These are phyloP conservation scores for Hanseniaspora meyeri DNA, from an alignment of 805 yeast genomes.

Conservation along the genomic window DNA sequence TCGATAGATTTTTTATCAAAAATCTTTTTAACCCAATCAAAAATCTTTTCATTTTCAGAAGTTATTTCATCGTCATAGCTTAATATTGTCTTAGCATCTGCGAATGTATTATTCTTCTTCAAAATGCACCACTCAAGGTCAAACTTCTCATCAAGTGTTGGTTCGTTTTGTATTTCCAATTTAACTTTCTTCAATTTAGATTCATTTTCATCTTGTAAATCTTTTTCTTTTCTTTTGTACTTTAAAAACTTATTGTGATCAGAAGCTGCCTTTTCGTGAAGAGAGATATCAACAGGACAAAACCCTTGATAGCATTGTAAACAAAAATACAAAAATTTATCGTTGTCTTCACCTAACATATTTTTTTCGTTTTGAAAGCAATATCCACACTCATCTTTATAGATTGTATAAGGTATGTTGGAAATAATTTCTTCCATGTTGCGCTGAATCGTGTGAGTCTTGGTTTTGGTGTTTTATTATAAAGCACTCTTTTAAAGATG, in stretches of 20 bases:
- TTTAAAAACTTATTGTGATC: constrained; percentile 45
- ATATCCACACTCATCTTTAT: constrained; percentile 83
- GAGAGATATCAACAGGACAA: constrained; percentile 45
- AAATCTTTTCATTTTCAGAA: constrained; percentile 11
- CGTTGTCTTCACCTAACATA: constrained; percentile 25
- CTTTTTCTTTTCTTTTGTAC: constrained; percentile 42
- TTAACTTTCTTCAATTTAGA: constrained; percentile 22
- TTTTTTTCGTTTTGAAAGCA: constrained; percentile 61
- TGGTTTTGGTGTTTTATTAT: not conserved
- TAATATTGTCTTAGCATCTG: constrained; percentile 5
- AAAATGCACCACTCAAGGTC: constrained; percentile 23
- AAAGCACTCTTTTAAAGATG: constrained; percentile 12
- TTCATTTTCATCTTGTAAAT: constrained; percentile 21
- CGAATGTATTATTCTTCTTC: constrained; percentile 1
- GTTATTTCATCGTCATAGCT: not conserved
- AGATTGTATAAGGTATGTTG: constrained; percentile 34
- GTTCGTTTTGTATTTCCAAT: constrained; percentile 23
- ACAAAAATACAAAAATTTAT: constrained; percentile 49
- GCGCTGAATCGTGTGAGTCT: not conserved
- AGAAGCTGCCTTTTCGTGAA: constrained; percentile 35
- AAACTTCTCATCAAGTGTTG: constrained; percentile 23
- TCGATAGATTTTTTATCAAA: constrained; percentile 22
- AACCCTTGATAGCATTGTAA: constrained; percentile 62
- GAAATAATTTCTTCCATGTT: constrained; percentile 10
- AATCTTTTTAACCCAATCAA: constrained; percentile 19